Base-by-base conservation (phyloP, 331 rosid genomes). In the Acacia concinna region DNA sequence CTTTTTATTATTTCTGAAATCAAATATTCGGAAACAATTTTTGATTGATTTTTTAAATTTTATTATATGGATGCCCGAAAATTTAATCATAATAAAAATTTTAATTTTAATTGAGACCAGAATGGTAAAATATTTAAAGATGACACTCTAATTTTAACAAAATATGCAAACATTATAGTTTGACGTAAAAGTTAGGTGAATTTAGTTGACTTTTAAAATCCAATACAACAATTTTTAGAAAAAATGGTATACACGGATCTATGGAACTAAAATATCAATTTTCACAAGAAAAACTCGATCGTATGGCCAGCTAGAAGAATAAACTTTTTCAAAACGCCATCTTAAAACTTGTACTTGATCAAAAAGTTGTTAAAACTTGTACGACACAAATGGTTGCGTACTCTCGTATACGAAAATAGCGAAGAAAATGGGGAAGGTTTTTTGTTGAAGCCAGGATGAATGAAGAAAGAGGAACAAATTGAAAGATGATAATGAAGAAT, bases 261-360 rank as follows among this genome's bases (percentile, higher is more conserved):
- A 2, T 9, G 2, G 12, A 23, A 25, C 1, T 3, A 68, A 68
- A 14, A 23, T 14, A 23, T 12, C 32, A 41, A 8, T 68, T 20
- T 35, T n/a, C 28, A 35, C 30, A n/a, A 11, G 28, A n/a, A 34
- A 35, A 65, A 20, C 17, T 21, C 25, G 40, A 8, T 37, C 8
- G 9, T 10, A 7, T 37, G 9, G 10, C 10, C 40, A 37, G 7
- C 41, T 8, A 37, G 41, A 37, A 38, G 46, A 43, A 69, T 4
- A 23, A 68, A n/a, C 7, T 38, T 68, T 40, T 8, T 40, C 21
- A 69, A 68, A 3, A 31, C n/a, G 2, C 10, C 1, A 68, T 27
- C 38, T 27, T 69, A 25, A 43, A 43, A 27, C 74, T 71, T 71
- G 75, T 71, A 30, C 75, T 62, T 30, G 68, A 62, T 28, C 40